Percentiles rank a stretch among this genome's conserved stretches.
These are phyloP conservation scores for Dendrobium nobile DNA, from an alignment of 106 monocot species.

Conservation along the genomic window DNA sequence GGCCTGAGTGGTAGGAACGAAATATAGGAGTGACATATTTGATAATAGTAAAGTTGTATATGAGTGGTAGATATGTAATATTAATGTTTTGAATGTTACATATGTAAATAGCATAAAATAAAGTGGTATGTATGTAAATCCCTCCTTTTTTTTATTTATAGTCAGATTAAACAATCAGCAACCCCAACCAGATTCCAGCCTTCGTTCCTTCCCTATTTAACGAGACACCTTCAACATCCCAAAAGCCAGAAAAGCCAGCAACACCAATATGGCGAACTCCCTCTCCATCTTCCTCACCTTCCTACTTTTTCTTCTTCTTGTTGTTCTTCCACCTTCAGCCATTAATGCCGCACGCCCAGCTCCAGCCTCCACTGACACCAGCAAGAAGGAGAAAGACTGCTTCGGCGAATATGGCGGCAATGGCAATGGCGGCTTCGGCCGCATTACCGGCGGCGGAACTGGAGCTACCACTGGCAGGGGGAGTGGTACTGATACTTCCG, in stretches of 20 bases:
- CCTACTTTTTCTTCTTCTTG: too few species aligned
- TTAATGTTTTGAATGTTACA: too few species aligned
- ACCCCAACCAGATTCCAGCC: neutral
- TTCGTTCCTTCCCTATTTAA: neutral
- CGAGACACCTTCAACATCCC: neutral
- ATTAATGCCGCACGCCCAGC: neutral
- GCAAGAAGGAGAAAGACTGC: conserved; percentile 16
- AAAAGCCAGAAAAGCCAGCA: neutral
- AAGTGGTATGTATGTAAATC: too few species aligned
- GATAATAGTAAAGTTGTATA: too few species aligned
- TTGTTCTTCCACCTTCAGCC: neutral
- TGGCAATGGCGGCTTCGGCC: neutral
- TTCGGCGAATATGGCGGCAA: neutral
- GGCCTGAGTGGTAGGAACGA: too few species aligned
- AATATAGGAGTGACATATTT: too few species aligned
- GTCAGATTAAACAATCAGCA: too few species aligned
- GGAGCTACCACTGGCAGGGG: neutral
- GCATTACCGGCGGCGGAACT: neutral
- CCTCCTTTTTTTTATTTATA: too few species aligned
- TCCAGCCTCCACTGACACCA: neutral
- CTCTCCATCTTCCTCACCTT: neutral
- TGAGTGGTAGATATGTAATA: too few species aligned
- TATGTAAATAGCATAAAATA: too few species aligned
- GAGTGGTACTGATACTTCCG: neutral
- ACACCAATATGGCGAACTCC: neutral